These are phyloP conservation scores for Sporormia fimetaria DNA, from an alignment of 495 filamentous ascomycete species.

Conservation along the genomic window DNA sequence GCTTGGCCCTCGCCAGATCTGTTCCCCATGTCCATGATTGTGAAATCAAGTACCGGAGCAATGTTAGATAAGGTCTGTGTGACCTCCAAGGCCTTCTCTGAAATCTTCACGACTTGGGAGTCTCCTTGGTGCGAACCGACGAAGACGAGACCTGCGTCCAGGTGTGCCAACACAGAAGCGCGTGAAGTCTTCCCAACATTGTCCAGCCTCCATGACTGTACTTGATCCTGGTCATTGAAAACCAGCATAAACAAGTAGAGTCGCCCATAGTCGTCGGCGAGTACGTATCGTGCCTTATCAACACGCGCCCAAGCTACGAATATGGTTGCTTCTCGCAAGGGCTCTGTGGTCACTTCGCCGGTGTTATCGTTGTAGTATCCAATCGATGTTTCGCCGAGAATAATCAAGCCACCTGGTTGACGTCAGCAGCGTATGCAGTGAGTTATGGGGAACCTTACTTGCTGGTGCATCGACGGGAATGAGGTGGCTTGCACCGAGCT, in stretches of 20 bases:
- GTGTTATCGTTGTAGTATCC: slow-evolving; percentile 66
- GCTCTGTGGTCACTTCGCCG: slow-evolving; percentile 48
- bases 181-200: slow-evolving; percentile 60
- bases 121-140: slow-evolving; percentile 89
- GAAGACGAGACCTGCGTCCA: slow-evolving; percentile 64
- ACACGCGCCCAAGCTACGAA: slow-evolving; percentile 84
- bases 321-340: slow-evolving; percentile 59
- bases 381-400: slow-evolving; percentile 76
- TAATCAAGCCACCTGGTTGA: slow-evolving; percentile 42
- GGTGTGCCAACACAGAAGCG: slow-evolving; percentile 65
- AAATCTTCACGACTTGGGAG: slow-evolving; percentile 66
- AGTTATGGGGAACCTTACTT: slow-evolving; percentile 39
- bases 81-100: slow-evolving; percentile 43
- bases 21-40: slow-evolving; percentile 88
- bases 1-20: slow-evolving; percentile 62
- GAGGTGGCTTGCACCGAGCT: slow-evolving; percentile 63
- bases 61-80: slow-evolving; percentile 75
- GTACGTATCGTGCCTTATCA: slow-evolving; percentile 64
- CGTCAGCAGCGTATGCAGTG: not conserved
- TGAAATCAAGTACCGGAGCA: slow-evolving; percentile 84
- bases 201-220: slow-evolving; percentile 55
- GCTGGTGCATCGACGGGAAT: slow-evolving; percentile 66
- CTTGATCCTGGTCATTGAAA: slow-evolving; percentile 48
- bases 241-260: slow-evolving; percentile 70
- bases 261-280: slow-evolving; percentile 82